Evolutionary conservation across 75 land plant species (phyloP), one percentile per base, ranked within the genome.

Genomic region (Azolla pinnata): DNA sequence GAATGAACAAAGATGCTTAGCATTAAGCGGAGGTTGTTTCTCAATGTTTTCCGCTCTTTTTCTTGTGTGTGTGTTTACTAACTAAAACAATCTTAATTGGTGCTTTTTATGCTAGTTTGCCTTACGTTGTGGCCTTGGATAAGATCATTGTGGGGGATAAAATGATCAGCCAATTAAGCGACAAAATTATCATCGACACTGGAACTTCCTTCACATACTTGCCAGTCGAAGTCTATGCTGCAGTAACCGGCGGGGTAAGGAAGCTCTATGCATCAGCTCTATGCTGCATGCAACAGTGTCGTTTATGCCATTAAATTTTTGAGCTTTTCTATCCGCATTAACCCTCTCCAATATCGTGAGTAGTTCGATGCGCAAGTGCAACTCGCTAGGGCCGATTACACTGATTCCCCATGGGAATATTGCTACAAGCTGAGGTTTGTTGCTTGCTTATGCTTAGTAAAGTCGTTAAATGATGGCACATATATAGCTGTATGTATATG

Each of bases 171-270:
- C n/a, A n/a, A n/a, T n/a, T n/a, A n/a, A n/a, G n/a, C n/a, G n/a
- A n/a, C n/a, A n/a, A n/a, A n/a, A n/a, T 35, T 29, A 46, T 74
- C 40, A 61, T 88, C 58, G 93, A 88, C 59, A 88, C 83, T 56
- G 93, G 93, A 10, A 74, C 90, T 31, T 84, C 93, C 17, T 85
- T 88, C 62, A 88, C 90, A 32, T 82, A 63, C 69, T 61, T 88
- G 48, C 93, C 88, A n/a, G 29, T 52, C 1, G 76, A 65, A 59
- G 74, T 64, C 0, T 88, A 74, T 62, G 54, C 77, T 19, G 60
- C 10, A 35, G 67, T 88, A 44, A 69, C 70, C 29, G 0, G 31
- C 25, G 85, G 81, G 76, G 93, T 88, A 78, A 48, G 59, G 23
- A 12, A 24, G 19, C 44, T 52, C 40, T 35, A 5, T 35, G 40